Conservation (phyloP, 2,329 filamentous ascomycete genomes). For the Neophaeococcomyces aloes region DNA sequence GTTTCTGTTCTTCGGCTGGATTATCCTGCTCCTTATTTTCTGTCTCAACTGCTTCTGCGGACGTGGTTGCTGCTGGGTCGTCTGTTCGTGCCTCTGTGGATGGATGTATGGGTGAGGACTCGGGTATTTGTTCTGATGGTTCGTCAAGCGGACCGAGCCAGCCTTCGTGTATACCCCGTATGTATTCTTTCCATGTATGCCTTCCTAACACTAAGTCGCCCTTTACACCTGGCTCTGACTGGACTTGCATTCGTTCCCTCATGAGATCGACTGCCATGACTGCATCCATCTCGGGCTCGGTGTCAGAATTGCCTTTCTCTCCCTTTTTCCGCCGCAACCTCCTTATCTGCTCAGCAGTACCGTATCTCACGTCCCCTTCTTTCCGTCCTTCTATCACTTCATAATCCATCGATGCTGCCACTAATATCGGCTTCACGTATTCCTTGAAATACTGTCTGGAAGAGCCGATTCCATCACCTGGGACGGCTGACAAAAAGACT, state of each 20-base stretch:
- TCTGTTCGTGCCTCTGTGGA: slow-evolving; percentile 24
- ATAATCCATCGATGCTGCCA: slow-evolving; percentile 85
- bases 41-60: slow-evolving; percentile 24
- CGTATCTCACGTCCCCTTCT: slow-evolving; percentile 85
- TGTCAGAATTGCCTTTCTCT: slow-evolving; percentile 37
- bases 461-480: slow-evolving; percentile 68
- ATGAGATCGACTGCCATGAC: slow-evolving; percentile 53
- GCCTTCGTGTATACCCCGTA: slow-evolving; percentile 85
- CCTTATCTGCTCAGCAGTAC: slow-evolving; percentile 75
- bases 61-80: slow-evolving; percentile 17
- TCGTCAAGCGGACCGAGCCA: slow-evolving; percentile 78
- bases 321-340: slow-evolving; percentile 51
- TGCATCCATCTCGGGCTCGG: slow-evolving; percentile 37
- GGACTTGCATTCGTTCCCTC: slow-evolving; percentile 56
- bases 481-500: slow-evolving; percentile 74
- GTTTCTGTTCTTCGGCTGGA: slow-evolving; percentile 34
- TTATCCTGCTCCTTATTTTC: slow-evolving; percentile 40
- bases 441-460: slow-evolving; percentile 95
- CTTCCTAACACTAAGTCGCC: slow-evolving; percentile 85
- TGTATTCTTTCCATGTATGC: slow-evolving; percentile 95
- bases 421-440: slow-evolving; percentile 86
- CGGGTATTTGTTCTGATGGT: slow-evolving; percentile 32
- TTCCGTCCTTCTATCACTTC: slow-evolving; percentile 86
- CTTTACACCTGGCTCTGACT: slow-evolving; percentile 59
- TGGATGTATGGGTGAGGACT: slow-evolving; percentile 24